Percentiles rank a stretch among this genome's conserved stretches.
These are phyloP conservation scores for Krasilnikovozyma curviuscula DNA, from an alignment of 768 basidiomycete species.

Conservation along the genomic window DNA sequence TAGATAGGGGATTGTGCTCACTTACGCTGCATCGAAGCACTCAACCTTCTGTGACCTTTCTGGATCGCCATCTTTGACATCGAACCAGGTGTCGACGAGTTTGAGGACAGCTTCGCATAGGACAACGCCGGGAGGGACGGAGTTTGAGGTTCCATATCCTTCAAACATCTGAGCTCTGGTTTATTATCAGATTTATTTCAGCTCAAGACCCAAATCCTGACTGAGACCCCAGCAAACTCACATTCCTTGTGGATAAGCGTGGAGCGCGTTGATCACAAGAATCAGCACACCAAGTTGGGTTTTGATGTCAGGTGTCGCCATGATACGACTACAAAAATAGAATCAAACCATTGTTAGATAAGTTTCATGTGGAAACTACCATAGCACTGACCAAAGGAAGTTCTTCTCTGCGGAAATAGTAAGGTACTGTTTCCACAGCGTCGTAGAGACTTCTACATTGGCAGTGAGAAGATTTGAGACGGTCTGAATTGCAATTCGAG, in stretches of 20 bases:
- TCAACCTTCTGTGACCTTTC: conserved; percentile 2
- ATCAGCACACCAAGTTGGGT: conserved; percentile 45
- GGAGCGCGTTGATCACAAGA: conserved; percentile 52
- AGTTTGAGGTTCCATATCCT: conserved; percentile 10
- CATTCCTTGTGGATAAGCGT: conserved; percentile 39
- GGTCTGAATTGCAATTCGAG: conserved; percentile 52
- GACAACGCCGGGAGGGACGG: conserved; percentile 8
- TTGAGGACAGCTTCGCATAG: conserved; percentile 45
- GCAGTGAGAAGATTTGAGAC: conserved; percentile 68
- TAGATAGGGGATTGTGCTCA: background rate
- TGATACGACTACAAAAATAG: conserved; percentile 26
- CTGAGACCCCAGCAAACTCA: conserved; percentile 20
- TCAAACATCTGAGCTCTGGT: background rate
- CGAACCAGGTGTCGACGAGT: conserved; percentile 48
- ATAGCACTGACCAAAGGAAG: conserved; percentile 44
- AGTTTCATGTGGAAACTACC: conserved; percentile 31
- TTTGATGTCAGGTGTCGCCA: conserved; percentile 45
- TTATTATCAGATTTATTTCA: background rate
- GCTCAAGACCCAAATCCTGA: conserved; percentile 14
- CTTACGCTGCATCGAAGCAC: conserved; percentile 13
- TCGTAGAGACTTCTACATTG: conserved; percentile 40
- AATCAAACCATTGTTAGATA: background rate
- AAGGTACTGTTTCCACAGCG: conserved; percentile 46
- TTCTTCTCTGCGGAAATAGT: conserved; percentile 51
- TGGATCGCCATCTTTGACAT: conserved; percentile 41